Conservation (phyloP, 1,284 basidiomycete species). For the Fomitopsis betulina region DNA sequence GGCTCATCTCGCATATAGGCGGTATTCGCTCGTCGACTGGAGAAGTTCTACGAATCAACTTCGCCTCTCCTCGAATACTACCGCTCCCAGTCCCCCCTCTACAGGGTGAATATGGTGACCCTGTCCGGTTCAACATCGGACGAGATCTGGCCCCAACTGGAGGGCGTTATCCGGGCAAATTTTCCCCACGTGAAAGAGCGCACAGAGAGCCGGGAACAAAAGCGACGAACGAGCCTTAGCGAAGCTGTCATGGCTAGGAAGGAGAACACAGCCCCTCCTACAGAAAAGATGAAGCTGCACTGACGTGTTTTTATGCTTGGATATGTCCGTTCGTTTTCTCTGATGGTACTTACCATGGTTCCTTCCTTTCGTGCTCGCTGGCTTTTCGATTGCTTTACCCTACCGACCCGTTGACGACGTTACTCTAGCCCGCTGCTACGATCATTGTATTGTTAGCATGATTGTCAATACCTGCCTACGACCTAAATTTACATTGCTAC, state of each 20-base stretch:
- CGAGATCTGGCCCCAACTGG: slow-evolving; percentile 89
- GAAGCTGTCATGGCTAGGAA: slow-evolving; percentile 34
- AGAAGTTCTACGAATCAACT: slow-evolving; percentile 84
- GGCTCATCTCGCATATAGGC: slow-evolving; percentile 44
- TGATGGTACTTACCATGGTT: neutral
- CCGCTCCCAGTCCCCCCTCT: slow-evolving; percentile 28
- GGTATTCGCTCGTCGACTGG: slow-evolving; percentile 77
- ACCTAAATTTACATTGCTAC: neutral
- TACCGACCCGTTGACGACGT: neutral
- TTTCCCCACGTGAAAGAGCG: slow-evolving; percentile 58
- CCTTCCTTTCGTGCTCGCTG: neutral
- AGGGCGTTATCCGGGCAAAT: slow-evolving; percentile 48
- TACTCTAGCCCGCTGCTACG: neutral
- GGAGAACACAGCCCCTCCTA: slow-evolving; percentile 13
- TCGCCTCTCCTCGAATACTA: slow-evolving; percentile 86
- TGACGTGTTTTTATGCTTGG: neutral
- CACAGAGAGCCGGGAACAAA: slow-evolving; percentile 35
- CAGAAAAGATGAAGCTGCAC: neutral
- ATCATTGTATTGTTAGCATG: neutral
- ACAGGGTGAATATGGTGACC: slow-evolving; percentile 52
- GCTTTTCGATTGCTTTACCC: neutral
- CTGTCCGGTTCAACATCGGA: slow-evolving; percentile 84
- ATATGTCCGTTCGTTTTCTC: neutral
- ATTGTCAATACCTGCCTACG: neutral
- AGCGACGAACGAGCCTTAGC: slow-evolving; percentile 45